A percentile compares a stretch with the other conserved stretches of the same genome.
These are phyloP conservation scores for Penicillium freii DNA, from an alignment of 2,329 filamentous ascomycete genomes.

Conservation along the genomic window DNA sequence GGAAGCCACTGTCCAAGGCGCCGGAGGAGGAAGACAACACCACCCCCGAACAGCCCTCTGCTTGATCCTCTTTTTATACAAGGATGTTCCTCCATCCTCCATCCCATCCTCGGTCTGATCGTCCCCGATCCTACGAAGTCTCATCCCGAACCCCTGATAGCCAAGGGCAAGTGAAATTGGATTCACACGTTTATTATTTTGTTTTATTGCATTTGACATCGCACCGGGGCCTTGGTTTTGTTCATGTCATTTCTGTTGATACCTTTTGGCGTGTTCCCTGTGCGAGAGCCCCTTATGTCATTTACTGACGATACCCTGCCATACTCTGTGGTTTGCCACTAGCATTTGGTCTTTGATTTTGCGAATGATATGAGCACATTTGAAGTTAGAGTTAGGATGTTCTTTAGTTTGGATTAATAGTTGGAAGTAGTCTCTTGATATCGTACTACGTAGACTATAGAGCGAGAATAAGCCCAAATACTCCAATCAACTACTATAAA, in stretches of 20 bases:
- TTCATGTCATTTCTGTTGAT: conserved; percentile 11
- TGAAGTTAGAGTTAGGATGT: neutral
- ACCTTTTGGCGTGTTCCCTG: conserved; percentile 18
- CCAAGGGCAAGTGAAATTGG: neutral
- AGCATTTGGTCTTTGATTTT: conserved; percentile 6
- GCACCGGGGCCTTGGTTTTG: conserved; percentile 4
- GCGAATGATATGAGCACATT: conserved; percentile 3
- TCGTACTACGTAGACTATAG: neutral
- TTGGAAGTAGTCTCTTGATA: neutral
- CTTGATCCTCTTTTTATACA: neutral
- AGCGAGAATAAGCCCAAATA: neutral
- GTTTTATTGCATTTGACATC: conserved; percentile 1
- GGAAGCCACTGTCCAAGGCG: neutral
- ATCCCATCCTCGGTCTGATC: neutral
- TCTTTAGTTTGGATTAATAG: neutral
- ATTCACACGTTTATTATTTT: neutral
- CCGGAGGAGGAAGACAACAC: neutral
- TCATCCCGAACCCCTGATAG: neutral
- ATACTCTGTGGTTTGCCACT: conserved; percentile 19
- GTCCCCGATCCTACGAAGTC: neutral
- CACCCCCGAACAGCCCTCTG: neutral
- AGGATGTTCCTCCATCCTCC: neutral
- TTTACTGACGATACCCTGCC: conserved; percentile 28
- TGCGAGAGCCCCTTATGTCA: conserved; percentile 18
- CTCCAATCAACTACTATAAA: neutral